Conservation (phyloP, 805 yeast species). For the Metschnikowia picachoensis region DNA sequence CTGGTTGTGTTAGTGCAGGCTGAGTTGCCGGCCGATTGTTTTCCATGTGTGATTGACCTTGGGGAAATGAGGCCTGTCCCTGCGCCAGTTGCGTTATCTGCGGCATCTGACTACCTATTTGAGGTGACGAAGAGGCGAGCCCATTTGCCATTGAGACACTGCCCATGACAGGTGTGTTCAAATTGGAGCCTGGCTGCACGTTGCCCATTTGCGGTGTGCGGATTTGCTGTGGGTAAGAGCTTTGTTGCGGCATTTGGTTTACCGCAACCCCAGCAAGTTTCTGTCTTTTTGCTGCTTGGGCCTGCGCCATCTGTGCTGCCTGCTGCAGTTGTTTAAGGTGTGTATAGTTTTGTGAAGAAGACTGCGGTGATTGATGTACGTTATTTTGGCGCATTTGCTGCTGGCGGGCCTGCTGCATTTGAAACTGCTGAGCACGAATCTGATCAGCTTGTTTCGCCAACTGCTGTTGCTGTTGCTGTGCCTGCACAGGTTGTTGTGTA, state of each 20-base stretch:
- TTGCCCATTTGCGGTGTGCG: constrained; percentile 15
- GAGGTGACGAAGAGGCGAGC: constrained; percentile 13
- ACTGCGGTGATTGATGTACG: constrained; percentile 6
- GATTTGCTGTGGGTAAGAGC: constrained; percentile 7
- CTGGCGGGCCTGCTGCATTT: constrained; percentile 17
- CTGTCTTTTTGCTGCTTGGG: constrained; percentile 16
- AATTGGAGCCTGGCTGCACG: constrained; percentile 9
- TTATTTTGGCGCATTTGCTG: constrained; percentile 13
- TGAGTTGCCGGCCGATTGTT: constrained; percentile 14
- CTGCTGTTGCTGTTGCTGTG: constrained; percentile 12
- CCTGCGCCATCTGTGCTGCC: constrained; percentile 9
- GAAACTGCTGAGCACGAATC: constrained; percentile 16
- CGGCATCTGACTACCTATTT: constrained; percentile 10
- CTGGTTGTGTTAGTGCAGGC: constrained; percentile 8
- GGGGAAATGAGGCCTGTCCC: constrained; percentile 6
- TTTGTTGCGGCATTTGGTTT: constrained; percentile 11
- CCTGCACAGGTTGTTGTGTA: constrained; percentile 8
- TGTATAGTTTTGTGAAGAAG: constrained; percentile 2
- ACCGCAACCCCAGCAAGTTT: constrained; percentile 7
- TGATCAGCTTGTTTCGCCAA: constrained; percentile 14
- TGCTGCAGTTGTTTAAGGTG: constrained; percentile 14
- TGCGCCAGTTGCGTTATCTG: constrained; percentile 11
- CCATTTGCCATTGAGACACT: constrained; percentile 12
- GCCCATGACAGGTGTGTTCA: constrained; percentile 15
- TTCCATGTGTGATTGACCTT: constrained; percentile 2